Evolutionary conservation across 169 alveolate genomes (phyloP), one percentile per base, ranked within the genome.

Genomic region (Eimeria maxima): DNA sequence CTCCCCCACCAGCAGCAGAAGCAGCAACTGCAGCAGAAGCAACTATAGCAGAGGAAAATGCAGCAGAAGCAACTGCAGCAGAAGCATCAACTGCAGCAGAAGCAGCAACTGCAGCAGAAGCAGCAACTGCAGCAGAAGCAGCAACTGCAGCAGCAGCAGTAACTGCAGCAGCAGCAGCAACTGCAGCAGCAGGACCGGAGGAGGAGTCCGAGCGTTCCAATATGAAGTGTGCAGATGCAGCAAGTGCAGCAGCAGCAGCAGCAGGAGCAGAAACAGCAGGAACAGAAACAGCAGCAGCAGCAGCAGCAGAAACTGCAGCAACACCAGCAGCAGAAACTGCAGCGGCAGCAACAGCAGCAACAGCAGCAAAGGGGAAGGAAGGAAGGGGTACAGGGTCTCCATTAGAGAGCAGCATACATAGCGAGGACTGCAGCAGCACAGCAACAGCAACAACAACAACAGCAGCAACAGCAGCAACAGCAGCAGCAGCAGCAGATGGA

Each of bases 401-500:
- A 33, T 33, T 33, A 33, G 38, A 33, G 38, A 65, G 74, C 74
- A 65, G 74, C 74, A 65, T 8, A 16, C 13, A n/a, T n/a, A 65
- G 74, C 74, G 20, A n/a, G 29, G 33, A n/a, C 16, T 14, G 74
- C 74, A 65, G 29, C 84, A 73, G 84, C 50, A 14, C 38, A 73
- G 84, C 42, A 38, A 47, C 50, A 18, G 50, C 50, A 29, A 11
- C 84, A 73, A 20, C 42, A 73, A 47, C 50, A 38, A 47, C 8
- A 38, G 44, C 84, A 27, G 22, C 84, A 29, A 47, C 84, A 29
- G 50, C 50, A 73, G 84, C 50, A 73, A 47, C 84, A 73, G 44
- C 38, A 73, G 84, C 27, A 73, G 84, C 84, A 73, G 84, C 84
- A 73, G 84, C 38, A 73, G 11, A 14, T 1, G 50, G 50, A 73